Base-by-base conservation (phyloP, 352 stramenopile genomes). In the Aphanomyces euteiches region DNA sequence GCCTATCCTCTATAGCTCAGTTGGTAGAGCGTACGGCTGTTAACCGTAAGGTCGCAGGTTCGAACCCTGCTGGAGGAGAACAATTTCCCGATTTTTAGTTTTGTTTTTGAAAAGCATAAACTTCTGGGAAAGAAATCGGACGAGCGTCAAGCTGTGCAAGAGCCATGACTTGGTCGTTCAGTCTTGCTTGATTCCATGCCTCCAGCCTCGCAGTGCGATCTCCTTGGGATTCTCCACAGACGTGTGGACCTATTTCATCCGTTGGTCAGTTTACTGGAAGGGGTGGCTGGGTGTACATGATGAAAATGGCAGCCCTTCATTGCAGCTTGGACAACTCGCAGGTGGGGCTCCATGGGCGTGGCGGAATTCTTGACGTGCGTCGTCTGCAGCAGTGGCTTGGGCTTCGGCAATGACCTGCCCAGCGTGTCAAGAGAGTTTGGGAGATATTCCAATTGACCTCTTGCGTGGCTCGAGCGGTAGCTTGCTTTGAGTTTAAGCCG, bases 11-110 rank as follows among this genome's bases (percentile, higher is more conserved):
- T n/a, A 53, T 60, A 69, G 60, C 68, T 70, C 68, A 74, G 63
- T 72, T 72, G 53, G 61, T 75, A 75, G 71, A 75, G 71, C 71
- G 71, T 75, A 57, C 47, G 71, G 64, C 71, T 75, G 71, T 75
- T 75, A 76, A 76, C 72, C 72, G 59, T 64, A 76, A 76, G 72
- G 72, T 76, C 72, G 72, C 66, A 60, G 72, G 66, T 76, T 76
- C 72, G 68, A 76, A 73, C 66, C 72, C 72, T 66, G 66, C 72
- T 76, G 72, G 66, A 53, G 28, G 28, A 28, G 28, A 28, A 28
- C 28, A 28, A 28, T 28, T 28, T 28, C 28, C 28, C 28, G 28
- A 28, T 28, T 28, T 28, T 28, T 28, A 28, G 28, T 28, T 28
- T 28, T 28, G 1, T 28, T 28, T 28, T 28, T 2, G 28, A 28